Evolutionary conservation across 257 asterid species (phyloP).

Genomic region (Cynanchum wilfordii): DNA sequence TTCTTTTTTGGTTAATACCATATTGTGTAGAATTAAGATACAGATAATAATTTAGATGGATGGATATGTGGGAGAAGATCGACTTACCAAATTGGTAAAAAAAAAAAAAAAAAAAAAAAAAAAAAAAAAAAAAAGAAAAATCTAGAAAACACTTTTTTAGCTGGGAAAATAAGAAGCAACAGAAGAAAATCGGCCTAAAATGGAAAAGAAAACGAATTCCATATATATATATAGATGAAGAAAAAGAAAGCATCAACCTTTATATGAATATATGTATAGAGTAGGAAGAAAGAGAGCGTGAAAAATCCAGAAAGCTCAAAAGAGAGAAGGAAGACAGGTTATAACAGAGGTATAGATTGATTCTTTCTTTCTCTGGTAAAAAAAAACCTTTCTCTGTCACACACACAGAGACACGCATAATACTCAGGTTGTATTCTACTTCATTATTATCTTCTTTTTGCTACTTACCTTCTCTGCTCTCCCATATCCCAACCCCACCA

Average conservation of each 20-base stretch:
- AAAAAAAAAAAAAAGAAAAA: no score
- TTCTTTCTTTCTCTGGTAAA: conserved; percentile 26
- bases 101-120: neutral
- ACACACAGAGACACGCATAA: neutral
- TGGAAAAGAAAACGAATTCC: conserved; percentile 43
- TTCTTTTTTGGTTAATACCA: neutral
- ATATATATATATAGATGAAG: conserved; percentile 6
- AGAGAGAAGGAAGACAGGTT: conserved; percentile 17
- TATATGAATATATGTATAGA: conserved; percentile 9
- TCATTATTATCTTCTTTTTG: no score
- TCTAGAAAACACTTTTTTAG: conserved; percentile 35
- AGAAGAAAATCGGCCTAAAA: conserved; percentile 32
- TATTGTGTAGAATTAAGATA: conserved; percentile 8
- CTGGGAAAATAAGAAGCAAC: conserved; percentile 20
- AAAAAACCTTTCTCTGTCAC: neutral
- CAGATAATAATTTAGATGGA: conserved; percentile 5
- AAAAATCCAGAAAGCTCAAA: conserved; percentile 16
- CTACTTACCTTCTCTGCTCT: neutral
- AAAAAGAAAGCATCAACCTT: neutral
- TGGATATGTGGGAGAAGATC: conserved; percentile 15
- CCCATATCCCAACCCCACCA: conserved; percentile 30
- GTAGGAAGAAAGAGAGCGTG: neutral
- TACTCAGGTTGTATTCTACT: no score
- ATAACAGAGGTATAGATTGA: conserved; percentile 31
- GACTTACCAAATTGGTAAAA: conserved; percentile 58